Base-by-base conservation (phyloP, 2,329 filamentous ascomycete genomes). In the Aspergillus ochraceoroseus region DNA sequence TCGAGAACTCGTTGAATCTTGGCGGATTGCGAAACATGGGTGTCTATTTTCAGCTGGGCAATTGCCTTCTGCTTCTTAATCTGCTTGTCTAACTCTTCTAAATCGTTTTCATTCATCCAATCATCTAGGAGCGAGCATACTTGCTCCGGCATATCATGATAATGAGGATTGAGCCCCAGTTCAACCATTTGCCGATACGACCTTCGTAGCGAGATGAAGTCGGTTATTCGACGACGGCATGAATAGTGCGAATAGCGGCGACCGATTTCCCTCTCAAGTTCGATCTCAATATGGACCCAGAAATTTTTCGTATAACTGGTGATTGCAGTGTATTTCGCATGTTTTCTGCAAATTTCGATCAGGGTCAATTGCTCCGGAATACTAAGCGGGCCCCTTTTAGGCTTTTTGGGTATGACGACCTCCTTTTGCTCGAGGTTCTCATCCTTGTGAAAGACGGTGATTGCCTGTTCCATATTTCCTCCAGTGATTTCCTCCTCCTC, bases 171-270 rank as follows among this genome's bases (percentile, higher is more conserved):
- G n/a, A 30, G 18, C n/a, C 44, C 43, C 25, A 33, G 23, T 7
- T 31, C 37, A n/a, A 41, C 33, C 9, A 38, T 32, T 3, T 34
- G 36, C 29, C 41, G 47, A 17, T 33, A 47, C 12, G 40, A 18
- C 25, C 37, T 41, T 6, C 47, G 41, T 19, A 52, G 45, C n/a
- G 25, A 18, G 18, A 54, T 40, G 26, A 48, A 43, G 12, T 46
- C 43, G 2, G 29, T 31, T 20, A 59, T 55, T 13, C 52, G 51
- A 15, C 56, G 53, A 4, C 50, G 54, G 27, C 57, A 59, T 2
- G 57, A 59, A 23, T 54, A 52, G 54, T 55, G 57, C 0, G 57
- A 58, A 25, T 59, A 59, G 7, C 38, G 27, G n/a, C 57, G 54
- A 20, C 48, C 48, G 8, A 51, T 53, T 26, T 32, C 17, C 18